Evolutionary conservation across 345 rosid species (phyloP).

Genomic region (Linum tenue): DNA sequence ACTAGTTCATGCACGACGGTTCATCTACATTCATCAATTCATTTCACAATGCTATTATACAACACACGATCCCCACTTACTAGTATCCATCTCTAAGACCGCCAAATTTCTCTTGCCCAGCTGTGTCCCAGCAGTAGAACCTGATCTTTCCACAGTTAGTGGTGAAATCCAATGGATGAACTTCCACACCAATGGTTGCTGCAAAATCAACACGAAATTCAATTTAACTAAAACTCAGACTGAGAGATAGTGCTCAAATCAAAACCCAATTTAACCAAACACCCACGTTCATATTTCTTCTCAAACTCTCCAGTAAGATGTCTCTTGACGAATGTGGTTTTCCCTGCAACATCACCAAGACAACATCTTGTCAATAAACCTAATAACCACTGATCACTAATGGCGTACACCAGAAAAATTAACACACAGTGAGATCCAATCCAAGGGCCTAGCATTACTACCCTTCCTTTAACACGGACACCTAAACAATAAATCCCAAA

Average conservation of each 20-base stretch:
- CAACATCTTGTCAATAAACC: not conserved
- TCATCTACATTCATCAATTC: too few relatives aligned
- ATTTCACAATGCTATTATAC: not conserved
- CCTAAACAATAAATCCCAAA: too few relatives aligned
- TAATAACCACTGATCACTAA: not conserved
- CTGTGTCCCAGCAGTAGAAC: constrained; percentile 9
- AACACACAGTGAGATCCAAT: not conserved
- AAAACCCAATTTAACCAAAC: not conserved
- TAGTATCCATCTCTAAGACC: constrained; percentile 8
- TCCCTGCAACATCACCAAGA: not conserved
- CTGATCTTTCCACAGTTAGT: constrained; percentile 5
- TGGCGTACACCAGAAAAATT: not conserved
- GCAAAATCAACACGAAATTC: not conserved
- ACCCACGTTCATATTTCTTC: constrained; percentile 33
- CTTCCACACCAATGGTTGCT: constrained; percentile 7
- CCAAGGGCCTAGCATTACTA: not conserved
- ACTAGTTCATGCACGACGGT: too few relatives aligned
- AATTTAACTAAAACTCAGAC: not conserved
- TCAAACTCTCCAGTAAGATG: constrained; percentile 4
- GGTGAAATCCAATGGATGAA: constrained; percentile 3
- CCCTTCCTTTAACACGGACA: too few relatives aligned
- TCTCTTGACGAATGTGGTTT: constrained; percentile 2
- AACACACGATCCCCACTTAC: not conserved
- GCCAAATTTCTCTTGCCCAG: constrained; percentile 2
- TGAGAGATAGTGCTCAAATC: not conserved